Evolutionary conservation across 108 stramenopile genomes (phyloP).

Genomic region (Nitzschia sp.): DNA sequence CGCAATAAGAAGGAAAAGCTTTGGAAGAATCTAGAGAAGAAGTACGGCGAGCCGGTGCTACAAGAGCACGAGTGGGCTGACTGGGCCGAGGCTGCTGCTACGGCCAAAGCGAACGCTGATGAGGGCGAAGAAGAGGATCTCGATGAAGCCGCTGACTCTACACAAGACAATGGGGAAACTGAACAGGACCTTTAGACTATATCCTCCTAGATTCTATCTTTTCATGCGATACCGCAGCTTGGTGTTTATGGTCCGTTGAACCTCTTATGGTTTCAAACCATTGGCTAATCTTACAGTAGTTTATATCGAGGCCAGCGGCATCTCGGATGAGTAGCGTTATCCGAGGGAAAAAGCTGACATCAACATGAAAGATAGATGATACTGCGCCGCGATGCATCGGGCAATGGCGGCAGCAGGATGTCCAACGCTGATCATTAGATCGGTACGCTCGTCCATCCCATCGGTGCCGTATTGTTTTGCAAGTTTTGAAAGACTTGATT

Average conservation of each 20-base stretch:
- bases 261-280: too few relatives aligned
- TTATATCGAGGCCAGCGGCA: background rate
- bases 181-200: conserved; percentile 1
- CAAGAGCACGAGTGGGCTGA: conserved; percentile 77
- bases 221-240: too few relatives aligned
- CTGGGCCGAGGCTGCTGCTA: conserved; percentile 59
- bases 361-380: background rate
- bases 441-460: conserved; percentile 50
- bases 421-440: conserved; percentile 11
- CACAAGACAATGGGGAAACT: background rate
- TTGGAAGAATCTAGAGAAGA: conserved; percentile 79
- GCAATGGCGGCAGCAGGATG: background rate
- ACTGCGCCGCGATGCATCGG: background rate
- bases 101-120: conserved; percentile 30
- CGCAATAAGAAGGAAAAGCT: conserved; percentile 75
- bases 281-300: too few relatives aligned
- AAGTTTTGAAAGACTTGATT: conserved; percentile 52
- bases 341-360: background rate
- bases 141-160: conserved; percentile 51
- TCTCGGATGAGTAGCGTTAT: conserved; percentile 4
- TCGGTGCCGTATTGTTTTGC: conserved; percentile 28
- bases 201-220: too few relatives aligned
- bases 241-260: too few relatives aligned
- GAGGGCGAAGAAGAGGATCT: conserved; percentile 53
- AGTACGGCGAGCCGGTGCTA: conserved; percentile 72